phyloP scores from a whole-genome alignment of 257 asterid genomes.

The Cinchona pubescens region DNA sequence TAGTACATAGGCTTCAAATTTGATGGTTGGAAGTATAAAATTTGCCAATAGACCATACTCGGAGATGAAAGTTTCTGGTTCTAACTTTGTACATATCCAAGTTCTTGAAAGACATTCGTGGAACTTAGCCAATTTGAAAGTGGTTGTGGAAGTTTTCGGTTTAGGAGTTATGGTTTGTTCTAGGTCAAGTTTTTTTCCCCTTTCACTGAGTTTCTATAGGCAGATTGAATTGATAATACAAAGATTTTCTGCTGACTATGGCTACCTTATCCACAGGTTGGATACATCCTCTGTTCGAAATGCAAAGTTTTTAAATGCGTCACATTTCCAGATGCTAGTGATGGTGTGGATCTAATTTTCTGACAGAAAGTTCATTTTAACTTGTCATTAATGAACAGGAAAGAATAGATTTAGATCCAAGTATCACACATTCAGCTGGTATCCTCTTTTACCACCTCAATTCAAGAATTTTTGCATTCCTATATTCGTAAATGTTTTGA shows the following conservation, averaged over 20 bases:
- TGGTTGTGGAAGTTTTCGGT: background rate
- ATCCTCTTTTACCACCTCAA: too few species aligned
- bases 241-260: background rate
- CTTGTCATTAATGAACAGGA: too few species aligned
- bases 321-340: conserved; percentile 61
- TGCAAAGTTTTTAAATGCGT: conserved; percentile 86
- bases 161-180: background rate
- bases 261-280: conserved; percentile 43
- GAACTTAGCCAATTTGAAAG: too few species aligned
- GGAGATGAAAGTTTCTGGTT: background rate
- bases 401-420: background rate
- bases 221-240: background rate
- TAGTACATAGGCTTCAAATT: background rate
- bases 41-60: background rate
- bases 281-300: conserved; percentile 57
- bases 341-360: conserved; percentile 46
- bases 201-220: background rate
- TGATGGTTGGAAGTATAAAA: background rate
- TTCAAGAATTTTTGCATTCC: too few species aligned
- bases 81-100: background rate
- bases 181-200: background rate
- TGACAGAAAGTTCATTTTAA: conserved; percentile 16
- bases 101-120: background rate
- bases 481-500: too few species aligned
- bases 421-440: background rate